Percentiles rank a stretch among this genome's conserved stretches.
Evolutionary conservation across 768 basidiomycete genomes (phyloP).

Genomic region (Obba rivulosa): DNA sequence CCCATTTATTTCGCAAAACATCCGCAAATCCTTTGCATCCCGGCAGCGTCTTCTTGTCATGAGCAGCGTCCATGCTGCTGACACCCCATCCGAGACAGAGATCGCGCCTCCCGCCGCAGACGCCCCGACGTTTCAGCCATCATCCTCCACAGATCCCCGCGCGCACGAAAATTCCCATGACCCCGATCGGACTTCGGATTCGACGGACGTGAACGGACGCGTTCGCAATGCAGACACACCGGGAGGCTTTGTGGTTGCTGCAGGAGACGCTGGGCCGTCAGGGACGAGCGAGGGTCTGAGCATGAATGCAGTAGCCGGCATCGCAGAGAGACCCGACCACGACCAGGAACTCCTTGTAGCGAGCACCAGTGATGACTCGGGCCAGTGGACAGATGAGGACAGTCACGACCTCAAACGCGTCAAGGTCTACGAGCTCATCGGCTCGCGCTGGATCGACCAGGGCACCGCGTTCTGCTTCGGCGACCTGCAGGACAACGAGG

Average conservation of each 20-base stretch:
- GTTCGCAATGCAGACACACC: conserved; percentile 4
- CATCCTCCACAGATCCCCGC: conserved; percentile 15
- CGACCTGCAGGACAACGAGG: conserved; percentile 76
- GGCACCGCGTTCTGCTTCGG: conserved; percentile 97
- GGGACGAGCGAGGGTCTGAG: conserved; percentile 6
- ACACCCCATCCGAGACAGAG: conserved; percentile 25
- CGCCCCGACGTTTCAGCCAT: conserved; percentile 27
- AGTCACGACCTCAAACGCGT: conserved; percentile 77
- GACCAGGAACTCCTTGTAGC: conserved; percentile 10
- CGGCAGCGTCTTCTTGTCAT: conserved; percentile 26
- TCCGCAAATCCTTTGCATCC: conserved; percentile 7
- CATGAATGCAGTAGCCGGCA: not conserved
- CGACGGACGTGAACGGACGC: conserved; percentile 13
- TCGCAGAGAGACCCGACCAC: not conserved
- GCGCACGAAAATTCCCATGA: conserved; percentile 4
- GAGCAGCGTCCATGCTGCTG: conserved; percentile 38
- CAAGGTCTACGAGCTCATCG: conserved; percentile 96
- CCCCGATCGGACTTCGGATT: conserved; percentile 4
- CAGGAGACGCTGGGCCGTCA: not conserved
- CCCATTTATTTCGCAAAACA: conserved; percentile 3
- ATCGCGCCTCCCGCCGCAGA: conserved; percentile 24
- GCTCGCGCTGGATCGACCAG: conserved; percentile 89
- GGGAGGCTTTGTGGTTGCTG: too few relatives aligned
- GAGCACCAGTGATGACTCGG: conserved; percentile 48
- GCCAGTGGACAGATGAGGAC: conserved; percentile 59